Percentiles rank a stretch among this genome's conserved stretches.
phyloP scores from a whole-genome alignment of 192 early-diverging fungal species.

The Mortierella antarctica region DNA sequence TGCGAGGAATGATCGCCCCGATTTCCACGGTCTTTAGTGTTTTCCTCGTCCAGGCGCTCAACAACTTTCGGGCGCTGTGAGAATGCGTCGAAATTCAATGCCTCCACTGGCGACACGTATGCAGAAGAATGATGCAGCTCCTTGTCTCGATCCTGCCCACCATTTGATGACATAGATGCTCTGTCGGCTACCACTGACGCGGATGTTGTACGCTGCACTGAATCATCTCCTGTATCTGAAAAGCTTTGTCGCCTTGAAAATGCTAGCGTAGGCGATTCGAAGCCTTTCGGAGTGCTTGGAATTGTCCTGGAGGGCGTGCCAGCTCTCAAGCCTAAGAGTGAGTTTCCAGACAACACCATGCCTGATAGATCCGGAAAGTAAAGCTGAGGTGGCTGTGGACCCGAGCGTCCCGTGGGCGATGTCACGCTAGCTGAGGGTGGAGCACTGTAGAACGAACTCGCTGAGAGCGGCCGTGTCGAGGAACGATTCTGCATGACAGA shows the following conservation, averaged over 20 bases:
- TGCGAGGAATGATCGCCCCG: slow-evolving; percentile 1
- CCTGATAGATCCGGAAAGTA: slow-evolving; percentile 35
- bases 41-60: slow-evolving; percentile 1
- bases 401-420: neutral
- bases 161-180: neutral
- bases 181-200: neutral
- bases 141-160: neutral
- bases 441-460: slow-evolving; percentile 43
- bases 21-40: neutral
- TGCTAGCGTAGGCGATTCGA: slow-evolving; percentile 41
- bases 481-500: slow-evolving; percentile 41
- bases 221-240: slow-evolving; percentile 30
- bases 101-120: slow-evolving; percentile 36
- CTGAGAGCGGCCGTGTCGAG: slow-evolving; percentile 24
- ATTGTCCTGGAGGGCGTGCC: slow-evolving; percentile 36
- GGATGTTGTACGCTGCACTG: too few species aligned
- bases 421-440: slow-evolving; percentile 3
- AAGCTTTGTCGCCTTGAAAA: slow-evolving; percentile 43
- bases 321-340: slow-evolving; percentile 32
- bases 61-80: slow-evolving; percentile 21
- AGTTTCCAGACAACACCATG: slow-evolving; percentile 38
- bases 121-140: slow-evolving; percentile 6
- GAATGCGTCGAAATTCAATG: slow-evolving; percentile 35
- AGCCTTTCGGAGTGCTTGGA: slow-evolving; percentile 42
- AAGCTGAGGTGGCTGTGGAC: slow-evolving; percentile 22